Evolutionary conservation across 1,139 yeast species (phyloP).

Genomic region (Geotrichum europaeum): DNA sequence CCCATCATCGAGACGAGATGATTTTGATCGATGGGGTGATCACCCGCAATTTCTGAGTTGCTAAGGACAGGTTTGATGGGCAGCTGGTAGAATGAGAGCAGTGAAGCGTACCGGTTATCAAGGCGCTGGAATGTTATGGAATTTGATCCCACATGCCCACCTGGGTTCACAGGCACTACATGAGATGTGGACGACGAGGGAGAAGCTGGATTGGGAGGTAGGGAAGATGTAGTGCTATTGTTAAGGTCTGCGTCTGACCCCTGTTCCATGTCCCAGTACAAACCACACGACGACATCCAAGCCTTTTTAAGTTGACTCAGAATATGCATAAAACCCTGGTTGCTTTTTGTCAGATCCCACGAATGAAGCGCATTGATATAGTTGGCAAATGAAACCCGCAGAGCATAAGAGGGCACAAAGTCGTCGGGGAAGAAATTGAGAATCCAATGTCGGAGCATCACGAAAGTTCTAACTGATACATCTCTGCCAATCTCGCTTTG

Average conservation of each 20-base stretch:
- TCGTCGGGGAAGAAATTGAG: conserved; percentile 45
- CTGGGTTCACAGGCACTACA: conserved; percentile 19
- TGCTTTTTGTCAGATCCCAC: conserved; percentile 27
- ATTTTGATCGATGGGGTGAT: background rate
- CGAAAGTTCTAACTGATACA: conserved; percentile 79
- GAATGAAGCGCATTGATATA: conserved; percentile 30
- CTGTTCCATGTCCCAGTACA: conserved; percentile 33
- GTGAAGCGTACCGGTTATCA: conserved; percentile 27
- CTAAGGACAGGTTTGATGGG: conserved; percentile 29
- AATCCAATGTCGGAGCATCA: conserved; percentile 83
- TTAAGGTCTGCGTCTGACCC: background rate
- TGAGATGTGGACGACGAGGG: background rate
- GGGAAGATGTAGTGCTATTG: background rate
- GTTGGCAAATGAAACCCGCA: conserved; percentile 31
- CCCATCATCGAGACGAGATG: conserved; percentile 20
- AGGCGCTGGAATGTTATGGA: conserved; percentile 11
- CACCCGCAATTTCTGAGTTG: conserved; percentile 17
- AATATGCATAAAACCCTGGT: conserved; percentile 28
- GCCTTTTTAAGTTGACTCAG: conserved; percentile 34
- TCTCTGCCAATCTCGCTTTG: conserved; percentile 51
- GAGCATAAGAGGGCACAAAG: conserved; percentile 34
- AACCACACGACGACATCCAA: conserved; percentile 34
- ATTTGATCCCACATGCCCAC: conserved; percentile 23
- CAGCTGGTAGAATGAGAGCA: conserved; percentile 29
- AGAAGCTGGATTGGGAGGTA: background rate